These are phyloP conservation scores for Diospyros lotus DNA, from an alignment of 148 eudicot species.

Conservation along the genomic window DNA sequence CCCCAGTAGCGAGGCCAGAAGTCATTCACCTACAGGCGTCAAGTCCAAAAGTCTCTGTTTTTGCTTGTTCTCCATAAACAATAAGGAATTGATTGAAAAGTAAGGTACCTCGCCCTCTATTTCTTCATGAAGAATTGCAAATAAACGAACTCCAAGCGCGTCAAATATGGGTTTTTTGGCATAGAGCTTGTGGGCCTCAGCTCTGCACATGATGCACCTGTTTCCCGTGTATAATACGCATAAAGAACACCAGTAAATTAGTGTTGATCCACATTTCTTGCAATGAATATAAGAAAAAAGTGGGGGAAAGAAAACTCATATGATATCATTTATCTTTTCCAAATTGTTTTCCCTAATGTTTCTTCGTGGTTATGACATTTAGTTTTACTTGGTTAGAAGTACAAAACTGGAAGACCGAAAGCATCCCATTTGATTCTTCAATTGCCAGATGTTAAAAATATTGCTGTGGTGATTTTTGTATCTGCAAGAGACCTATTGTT, in stretches of 20 bases:
- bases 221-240: neutral
- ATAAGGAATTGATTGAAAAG: neutral
- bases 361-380: neutral
- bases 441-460: neutral
- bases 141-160: constrained; percentile 41
- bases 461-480: neutral
- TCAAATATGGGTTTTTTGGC: constrained; percentile 44
- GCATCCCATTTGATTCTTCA: too few species aligned
- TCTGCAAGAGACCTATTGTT: neutral
- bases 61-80: constrained; percentile 1
- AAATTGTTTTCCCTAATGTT: neutral
- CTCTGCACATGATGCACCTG: constrained; percentile 61
- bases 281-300: neutral
- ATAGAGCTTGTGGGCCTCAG: constrained; percentile 54
- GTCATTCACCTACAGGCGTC: constrained; percentile 33
- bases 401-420: too few species aligned
- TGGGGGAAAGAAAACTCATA: too few species aligned
- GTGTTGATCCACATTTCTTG: neutral
- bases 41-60: neutral
- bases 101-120: constrained; percentile 37
- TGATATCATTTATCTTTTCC: neutral
- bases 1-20: constrained; percentile 48
- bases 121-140: constrained; percentile 43
- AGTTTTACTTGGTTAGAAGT: too few species aligned
- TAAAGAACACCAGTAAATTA: neutral